Conservation (phyloP, 495 filamentous ascomycete species). For the Penicillium paxilli region DNA sequence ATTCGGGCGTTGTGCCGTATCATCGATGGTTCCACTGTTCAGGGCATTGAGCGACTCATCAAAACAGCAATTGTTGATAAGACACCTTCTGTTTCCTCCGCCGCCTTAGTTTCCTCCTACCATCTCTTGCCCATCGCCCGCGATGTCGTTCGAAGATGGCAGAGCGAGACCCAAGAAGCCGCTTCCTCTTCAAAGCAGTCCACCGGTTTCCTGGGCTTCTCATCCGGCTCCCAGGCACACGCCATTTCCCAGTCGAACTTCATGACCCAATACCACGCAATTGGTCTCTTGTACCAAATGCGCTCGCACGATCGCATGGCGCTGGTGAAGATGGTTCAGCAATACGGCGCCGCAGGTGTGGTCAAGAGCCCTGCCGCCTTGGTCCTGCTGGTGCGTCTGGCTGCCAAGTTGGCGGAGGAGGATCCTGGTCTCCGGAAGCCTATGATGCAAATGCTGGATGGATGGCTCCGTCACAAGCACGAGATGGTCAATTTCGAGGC, state of each 20-base stretch:
- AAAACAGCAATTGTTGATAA: slow-evolving; percentile 99
- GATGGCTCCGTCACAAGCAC: slow-evolving; percentile 97
- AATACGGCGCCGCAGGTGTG: slow-evolving; percentile 86
- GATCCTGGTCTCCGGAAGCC: slow-evolving; percentile 84
- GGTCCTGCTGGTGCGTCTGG: slow-evolving; percentile 87
- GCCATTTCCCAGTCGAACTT: slow-evolving; percentile 72
- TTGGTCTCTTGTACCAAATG: slow-evolving; percentile 98
- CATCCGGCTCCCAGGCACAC: slow-evolving; percentile 64
- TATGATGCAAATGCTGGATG: slow-evolving; percentile 93
- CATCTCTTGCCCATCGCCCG: slow-evolving; percentile 94
- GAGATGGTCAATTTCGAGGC: slow-evolving; percentile 99
- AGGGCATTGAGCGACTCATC: slow-evolving; percentile 96
- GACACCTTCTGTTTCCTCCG: slow-evolving; percentile 95
- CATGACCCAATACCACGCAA: slow-evolving; percentile 98
- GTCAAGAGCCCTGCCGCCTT: slow-evolving; percentile 94
- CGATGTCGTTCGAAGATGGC: slow-evolving; percentile 96
- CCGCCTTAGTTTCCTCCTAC: slow-evolving; percentile 95
- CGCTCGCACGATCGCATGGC: slow-evolving; percentile 96
- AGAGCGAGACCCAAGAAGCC: slow-evolving; percentile 97
- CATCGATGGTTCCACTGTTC: slow-evolving; percentile 96
- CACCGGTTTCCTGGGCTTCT: slow-evolving; percentile 87
- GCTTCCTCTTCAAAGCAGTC: slow-evolving; percentile 86
- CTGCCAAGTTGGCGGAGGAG: slow-evolving; percentile 93
- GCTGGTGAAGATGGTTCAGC: slow-evolving; percentile 99
- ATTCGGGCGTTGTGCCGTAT: slow-evolving; percentile 95